A percentile compares a stretch with the other conserved stretches of the same genome.
These are phyloP conservation scores for Hansenula sp. DNA, from an alignment of 1,139 yeast genomes.

Conservation along the genomic window DNA sequence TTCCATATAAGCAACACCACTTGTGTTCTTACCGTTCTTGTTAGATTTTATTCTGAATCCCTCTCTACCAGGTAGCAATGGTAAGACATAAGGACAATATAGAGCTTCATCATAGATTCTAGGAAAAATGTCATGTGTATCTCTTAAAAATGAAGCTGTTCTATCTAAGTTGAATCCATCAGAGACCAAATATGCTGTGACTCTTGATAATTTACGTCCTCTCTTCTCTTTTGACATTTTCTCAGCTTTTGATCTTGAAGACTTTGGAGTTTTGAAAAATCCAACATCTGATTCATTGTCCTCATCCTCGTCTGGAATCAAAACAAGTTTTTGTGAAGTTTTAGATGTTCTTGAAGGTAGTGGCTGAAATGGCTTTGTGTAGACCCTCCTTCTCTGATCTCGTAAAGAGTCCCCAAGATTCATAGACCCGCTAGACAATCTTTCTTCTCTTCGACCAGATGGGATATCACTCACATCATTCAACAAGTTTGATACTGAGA, in stretches of 20 bases:
- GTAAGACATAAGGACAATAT: conserved; percentile 86
- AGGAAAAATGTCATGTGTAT: conserved; percentile 79
- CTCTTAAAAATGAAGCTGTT: conserved; percentile 59
- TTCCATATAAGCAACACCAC: conserved; percentile 68
- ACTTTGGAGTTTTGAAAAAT: conserved; percentile 7
- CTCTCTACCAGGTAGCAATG: conserved; percentile 81
- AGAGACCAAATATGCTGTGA: conserved; percentile 86
- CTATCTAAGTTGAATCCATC: conserved; percentile 71
- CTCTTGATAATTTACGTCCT: conserved; percentile 70
- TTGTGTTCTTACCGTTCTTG: conserved; percentile 55
- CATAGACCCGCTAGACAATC: conserved; percentile 30
- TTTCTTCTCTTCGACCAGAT: conserved; percentile 42
- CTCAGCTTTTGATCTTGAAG: conserved; percentile 53
- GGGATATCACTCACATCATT: conserved; percentile 84
- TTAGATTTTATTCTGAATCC: conserved; percentile 83
- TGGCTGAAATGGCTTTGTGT: conserved; percentile 60
- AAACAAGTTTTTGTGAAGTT: conserved; percentile 77
- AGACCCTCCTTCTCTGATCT: conserved; percentile 22
- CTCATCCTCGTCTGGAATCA: conserved; percentile 69
- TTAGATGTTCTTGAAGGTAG: conserved; percentile 86
- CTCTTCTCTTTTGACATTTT: conserved; percentile 63
- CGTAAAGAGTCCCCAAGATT: conserved; percentile 11
- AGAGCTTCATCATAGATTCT: conserved; percentile 86
- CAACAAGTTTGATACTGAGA: conserved; percentile 66
- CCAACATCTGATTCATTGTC: conserved; percentile 16